These are phyloP conservation scores for Annulohypoxylon maeteangense DNA, from an alignment of 495 filamentous ascomycete species.

Conservation along the genomic window DNA sequence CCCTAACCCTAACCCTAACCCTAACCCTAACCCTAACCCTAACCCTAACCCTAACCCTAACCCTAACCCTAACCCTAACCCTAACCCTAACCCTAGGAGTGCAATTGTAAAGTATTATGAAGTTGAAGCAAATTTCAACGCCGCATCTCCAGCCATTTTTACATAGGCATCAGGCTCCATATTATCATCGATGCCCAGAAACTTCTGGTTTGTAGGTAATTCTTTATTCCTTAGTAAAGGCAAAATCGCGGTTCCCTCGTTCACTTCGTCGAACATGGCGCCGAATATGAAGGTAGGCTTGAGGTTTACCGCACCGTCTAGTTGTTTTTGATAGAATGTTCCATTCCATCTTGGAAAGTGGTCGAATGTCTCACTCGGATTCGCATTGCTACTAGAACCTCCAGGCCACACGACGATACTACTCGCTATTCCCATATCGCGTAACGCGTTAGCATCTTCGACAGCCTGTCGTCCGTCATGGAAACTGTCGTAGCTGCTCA, in stretches of 20 bases:
- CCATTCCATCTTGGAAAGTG: constrained; percentile 48
- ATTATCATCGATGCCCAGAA: constrained; percentile 47
- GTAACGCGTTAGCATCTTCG: constrained; percentile 41
- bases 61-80: no score
- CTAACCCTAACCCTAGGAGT: neutral
- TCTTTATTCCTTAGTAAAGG: constrained; percentile 39
- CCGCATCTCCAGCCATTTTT: constrained; percentile 33
- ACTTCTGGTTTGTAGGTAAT: constrained; percentile 46
- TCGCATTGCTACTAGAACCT: constrained; percentile 42
- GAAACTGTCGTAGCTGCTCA: constrained; percentile 38
- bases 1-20: no score
- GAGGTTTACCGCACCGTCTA: constrained; percentile 42
- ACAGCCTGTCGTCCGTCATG: constrained; percentile 34
- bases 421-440: constrained; percentile 40
- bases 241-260: constrained; percentile 44
- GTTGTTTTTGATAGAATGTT: constrained; percentile 46
- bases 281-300: constrained; percentile 49
- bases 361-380: constrained; percentile 40
- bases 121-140: constrained; percentile 12
- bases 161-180: constrained; percentile 51
- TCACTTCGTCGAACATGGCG: constrained; percentile 51
- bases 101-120: constrained; percentile 9
- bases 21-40: no score
- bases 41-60: no score
- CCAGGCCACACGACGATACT: constrained; percentile 45